Percentiles rank a stretch among this genome's conserved stretches.
phyloP scores from a whole-genome alignment of 1,284 basidiomycete species.

The Austroboletus niveus region DNA sequence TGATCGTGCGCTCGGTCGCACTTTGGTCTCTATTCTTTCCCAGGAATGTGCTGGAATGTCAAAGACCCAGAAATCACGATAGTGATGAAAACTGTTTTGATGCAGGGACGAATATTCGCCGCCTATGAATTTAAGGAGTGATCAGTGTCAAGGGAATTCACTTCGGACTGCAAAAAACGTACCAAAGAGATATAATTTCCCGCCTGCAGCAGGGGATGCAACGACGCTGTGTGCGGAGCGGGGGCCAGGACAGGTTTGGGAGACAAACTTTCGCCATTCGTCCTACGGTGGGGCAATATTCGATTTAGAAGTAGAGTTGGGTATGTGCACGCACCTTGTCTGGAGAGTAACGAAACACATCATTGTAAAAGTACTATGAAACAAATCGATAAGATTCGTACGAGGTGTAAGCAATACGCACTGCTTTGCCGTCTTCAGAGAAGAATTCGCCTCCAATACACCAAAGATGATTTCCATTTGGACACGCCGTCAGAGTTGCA shows the following conservation, averaged over 20 bases:
- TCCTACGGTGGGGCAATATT: neutral
- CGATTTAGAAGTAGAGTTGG: neutral
- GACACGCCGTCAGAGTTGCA: conserved; percentile 77
- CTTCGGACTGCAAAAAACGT: neutral
- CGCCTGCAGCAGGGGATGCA: conserved; percentile 69
- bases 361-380: conserved; percentile 71
- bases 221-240: conserved; percentile 83
- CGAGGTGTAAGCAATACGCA: too few relatives aligned
- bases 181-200: conserved; percentile 86
- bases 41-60: conserved; percentile 75
- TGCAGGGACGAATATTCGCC: conserved; percentile 86
- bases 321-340: conserved; percentile 54
- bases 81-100: conserved; percentile 90
- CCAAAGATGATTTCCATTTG: conserved; percentile 77
- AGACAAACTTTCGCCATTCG: conserved; percentile 85
- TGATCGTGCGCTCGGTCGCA: conserved; percentile 77
- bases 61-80: conserved; percentile 85
- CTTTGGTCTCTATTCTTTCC: conserved; percentile 88
- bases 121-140: conserved; percentile 37
- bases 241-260: conserved; percentile 80
- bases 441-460: conserved; percentile 84
- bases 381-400: too few relatives aligned
- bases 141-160: too few relatives aligned
- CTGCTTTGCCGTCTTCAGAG: conserved; percentile 28
- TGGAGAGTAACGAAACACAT: conserved; percentile 78